A percentile compares a stretch with the other conserved stretches of the same genome.
phyloP scores from a whole-genome alignment of 2,329 filamentous ascomycete genomes.

The Septoria linicola region DNA sequence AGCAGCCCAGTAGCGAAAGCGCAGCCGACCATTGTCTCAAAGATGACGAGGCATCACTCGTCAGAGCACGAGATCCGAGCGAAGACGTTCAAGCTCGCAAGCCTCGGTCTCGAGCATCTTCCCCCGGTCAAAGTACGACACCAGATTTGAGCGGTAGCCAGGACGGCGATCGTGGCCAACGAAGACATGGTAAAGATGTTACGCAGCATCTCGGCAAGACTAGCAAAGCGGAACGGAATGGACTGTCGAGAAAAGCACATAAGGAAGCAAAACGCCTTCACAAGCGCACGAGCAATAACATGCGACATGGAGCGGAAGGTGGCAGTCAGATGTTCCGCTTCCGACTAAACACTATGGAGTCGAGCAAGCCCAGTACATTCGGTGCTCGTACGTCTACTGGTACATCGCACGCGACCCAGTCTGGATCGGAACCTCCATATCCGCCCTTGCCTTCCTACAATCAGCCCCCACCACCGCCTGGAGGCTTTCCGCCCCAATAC shows the following conservation, averaged over 20 bases:
- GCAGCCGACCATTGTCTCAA: slow-evolving; percentile 17
- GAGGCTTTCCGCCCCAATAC: slow-evolving; percentile 12
- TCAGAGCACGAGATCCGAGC: background rate
- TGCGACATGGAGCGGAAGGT: slow-evolving; percentile 9
- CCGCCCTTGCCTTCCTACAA: slow-evolving; percentile 17
- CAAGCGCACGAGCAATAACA: slow-evolving; percentile 8
- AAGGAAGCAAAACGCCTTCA: slow-evolving; percentile 14
- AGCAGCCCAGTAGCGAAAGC: slow-evolving; percentile 22
- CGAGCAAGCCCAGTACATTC: slow-evolving; percentile 11
- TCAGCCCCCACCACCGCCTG: slow-evolving; percentile 13
- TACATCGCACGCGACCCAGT: slow-evolving; percentile 8
- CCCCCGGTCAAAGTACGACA: slow-evolving; percentile 21
- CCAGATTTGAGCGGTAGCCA: slow-evolving; percentile 24
- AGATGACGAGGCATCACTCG: background rate
- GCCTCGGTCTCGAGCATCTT: slow-evolving; percentile 25
- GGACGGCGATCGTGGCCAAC: slow-evolving; percentile 17
- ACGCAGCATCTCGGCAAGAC: slow-evolving; percentile 14
- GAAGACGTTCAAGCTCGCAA: slow-evolving; percentile 8
- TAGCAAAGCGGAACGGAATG: slow-evolving; percentile 21
- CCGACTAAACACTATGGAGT: slow-evolving; percentile 17
- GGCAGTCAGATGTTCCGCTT: slow-evolving; percentile 19
- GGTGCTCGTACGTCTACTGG: slow-evolving; percentile 12
- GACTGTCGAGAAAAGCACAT: slow-evolving; percentile 19
- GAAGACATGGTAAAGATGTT: slow-evolving; percentile 3
- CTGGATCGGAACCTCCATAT: slow-evolving; percentile 12